Evolutionary conservation across 768 basidiomycete species (phyloP).

Genomic region (Serpula lacrymans): DNA sequence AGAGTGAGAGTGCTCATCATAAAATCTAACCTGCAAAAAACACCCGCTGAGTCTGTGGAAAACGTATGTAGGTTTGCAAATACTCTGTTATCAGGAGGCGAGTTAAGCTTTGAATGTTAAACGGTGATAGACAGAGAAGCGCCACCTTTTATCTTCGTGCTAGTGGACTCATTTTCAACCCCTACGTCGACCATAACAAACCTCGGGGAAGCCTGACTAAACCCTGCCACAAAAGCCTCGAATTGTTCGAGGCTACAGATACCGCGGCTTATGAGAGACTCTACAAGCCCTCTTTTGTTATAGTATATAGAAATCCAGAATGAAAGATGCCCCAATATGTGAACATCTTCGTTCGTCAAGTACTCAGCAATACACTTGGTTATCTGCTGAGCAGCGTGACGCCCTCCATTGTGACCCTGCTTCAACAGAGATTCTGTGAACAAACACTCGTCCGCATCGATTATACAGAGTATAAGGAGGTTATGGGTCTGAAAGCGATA

Average conservation of each 20-base stretch:
- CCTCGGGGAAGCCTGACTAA: constrained; percentile 70
- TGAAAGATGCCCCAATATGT: constrained; percentile 60
- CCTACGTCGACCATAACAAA: constrained; percentile 72
- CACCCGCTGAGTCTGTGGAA: constrained; percentile 71
- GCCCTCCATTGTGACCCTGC: constrained; percentile 66
- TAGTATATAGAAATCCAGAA: constrained; percentile 76
- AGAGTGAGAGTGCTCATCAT: background rate
- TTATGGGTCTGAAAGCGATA: constrained; percentile 46
- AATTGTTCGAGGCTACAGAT: constrained; percentile 65
- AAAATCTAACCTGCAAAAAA: constrained; percentile 61
- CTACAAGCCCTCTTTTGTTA: constrained; percentile 56
- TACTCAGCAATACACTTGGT: constrained; percentile 69
- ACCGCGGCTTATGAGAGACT: constrained; percentile 46
- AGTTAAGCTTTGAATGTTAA: constrained; percentile 1
- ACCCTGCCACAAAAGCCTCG: constrained; percentile 67
- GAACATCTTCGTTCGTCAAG: constrained; percentile 58
- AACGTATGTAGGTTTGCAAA: constrained; percentile 63
- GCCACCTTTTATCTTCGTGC: constrained; percentile 70
- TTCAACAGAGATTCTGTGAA: constrained; percentile 57
- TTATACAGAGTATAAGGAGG: constrained; percentile 68
- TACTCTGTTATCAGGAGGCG: constrained; percentile 45
- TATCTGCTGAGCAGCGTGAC: constrained; percentile 55
- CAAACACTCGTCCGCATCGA: constrained; percentile 70
- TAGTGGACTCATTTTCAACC: constrained; percentile 54
- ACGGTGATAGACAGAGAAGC: background rate